These are phyloP conservation scores for Cercophora newfieldiana DNA, from an alignment of 495 filamentous ascomycete species.

Conservation along the genomic window DNA sequence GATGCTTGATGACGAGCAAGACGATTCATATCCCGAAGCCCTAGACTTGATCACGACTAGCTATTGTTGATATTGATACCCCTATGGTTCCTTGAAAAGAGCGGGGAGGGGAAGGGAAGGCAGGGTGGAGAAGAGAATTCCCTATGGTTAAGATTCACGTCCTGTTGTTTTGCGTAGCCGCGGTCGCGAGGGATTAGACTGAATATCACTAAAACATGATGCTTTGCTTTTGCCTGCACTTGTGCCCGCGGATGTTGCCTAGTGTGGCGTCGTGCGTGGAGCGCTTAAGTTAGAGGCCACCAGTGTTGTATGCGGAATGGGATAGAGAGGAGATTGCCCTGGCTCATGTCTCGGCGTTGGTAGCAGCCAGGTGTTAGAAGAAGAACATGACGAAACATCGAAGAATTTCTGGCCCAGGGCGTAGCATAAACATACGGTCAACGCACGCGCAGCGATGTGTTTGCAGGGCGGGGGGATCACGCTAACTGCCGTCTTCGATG, in stretches of 20 bases:
- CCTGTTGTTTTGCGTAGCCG: background rate
- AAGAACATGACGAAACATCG: too few species aligned
- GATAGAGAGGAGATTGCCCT: too few species aligned
- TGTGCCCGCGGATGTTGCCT: too few species aligned
- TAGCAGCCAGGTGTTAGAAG: too few species aligned
- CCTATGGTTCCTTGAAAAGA: background rate
- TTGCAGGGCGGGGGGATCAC: background rate
- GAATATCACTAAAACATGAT: constrained; percentile 7
- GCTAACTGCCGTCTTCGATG: background rate
- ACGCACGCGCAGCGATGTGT: too few species aligned
- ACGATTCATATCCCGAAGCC: constrained; percentile 96
- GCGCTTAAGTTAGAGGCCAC: too few species aligned
- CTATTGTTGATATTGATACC: background rate
- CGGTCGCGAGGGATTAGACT: background rate
- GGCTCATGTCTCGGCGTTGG: too few species aligned
- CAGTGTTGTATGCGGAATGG: too few species aligned
- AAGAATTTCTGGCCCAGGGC: too few species aligned
- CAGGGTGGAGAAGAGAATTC: background rate
- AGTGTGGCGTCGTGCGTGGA: too few species aligned
- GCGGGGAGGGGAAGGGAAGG: background rate
- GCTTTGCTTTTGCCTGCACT: background rate
- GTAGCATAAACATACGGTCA: too few species aligned
- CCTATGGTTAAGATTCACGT: background rate
- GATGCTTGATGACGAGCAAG: constrained; percentile 92
- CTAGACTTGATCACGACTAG: constrained; percentile 33